Evolutionary conservation across 2,329 filamentous ascomycete genomes (phyloP).

Genomic region (Laburnicola sp.): DNA sequence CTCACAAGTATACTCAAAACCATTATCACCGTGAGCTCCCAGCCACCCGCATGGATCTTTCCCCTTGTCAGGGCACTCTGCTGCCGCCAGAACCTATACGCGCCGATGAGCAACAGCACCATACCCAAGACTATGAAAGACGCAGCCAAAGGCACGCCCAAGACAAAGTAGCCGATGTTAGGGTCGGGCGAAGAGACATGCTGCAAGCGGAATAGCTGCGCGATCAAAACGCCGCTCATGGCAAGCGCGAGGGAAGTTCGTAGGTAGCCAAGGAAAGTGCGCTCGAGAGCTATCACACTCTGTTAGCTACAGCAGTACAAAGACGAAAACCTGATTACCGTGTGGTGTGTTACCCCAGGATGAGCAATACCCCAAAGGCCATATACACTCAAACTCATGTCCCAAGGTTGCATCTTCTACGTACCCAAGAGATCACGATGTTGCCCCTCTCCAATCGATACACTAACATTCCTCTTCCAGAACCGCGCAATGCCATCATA

Average conservation of each 20-base stretch:
- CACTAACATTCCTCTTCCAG: conserved; percentile 55
- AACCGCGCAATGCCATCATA: conserved; percentile 46
- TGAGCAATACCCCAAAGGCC: too few species aligned
- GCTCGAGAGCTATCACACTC: conserved; percentile 66
- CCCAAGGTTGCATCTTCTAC: too few species aligned
- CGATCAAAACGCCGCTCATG: conserved; percentile 66
- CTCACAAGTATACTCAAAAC: conserved; percentile 54
- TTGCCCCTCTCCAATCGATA: conserved; percentile 55
- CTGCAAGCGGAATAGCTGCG: conserved; percentile 68
- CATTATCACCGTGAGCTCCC: conserved; percentile 59
- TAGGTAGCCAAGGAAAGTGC: conserved; percentile 74
- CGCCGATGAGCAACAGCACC: conserved; percentile 57
- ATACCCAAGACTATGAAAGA: conserved; percentile 55
- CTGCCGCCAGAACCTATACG: conserved; percentile 62
- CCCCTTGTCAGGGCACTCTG: conserved; percentile 63
- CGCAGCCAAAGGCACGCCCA: conserved; percentile 63
- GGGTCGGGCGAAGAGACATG: conserved; percentile 49
- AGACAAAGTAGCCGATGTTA: conserved; percentile 61
- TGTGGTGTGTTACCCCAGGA: too few species aligned
- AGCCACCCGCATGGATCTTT: conserved; percentile 61
- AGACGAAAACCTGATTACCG: too few species aligned
- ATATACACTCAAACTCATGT: too few species aligned
- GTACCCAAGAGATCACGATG: conserved; percentile 62
- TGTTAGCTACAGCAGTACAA: not conserved
- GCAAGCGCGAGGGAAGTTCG: conserved; percentile 70